A percentile compares a stretch with the other conserved stretches of the same genome.
Evolutionary conservation across 2,329 filamentous ascomycete genomes (phyloP).

Genomic region (Fusarium lyarnte): DNA sequence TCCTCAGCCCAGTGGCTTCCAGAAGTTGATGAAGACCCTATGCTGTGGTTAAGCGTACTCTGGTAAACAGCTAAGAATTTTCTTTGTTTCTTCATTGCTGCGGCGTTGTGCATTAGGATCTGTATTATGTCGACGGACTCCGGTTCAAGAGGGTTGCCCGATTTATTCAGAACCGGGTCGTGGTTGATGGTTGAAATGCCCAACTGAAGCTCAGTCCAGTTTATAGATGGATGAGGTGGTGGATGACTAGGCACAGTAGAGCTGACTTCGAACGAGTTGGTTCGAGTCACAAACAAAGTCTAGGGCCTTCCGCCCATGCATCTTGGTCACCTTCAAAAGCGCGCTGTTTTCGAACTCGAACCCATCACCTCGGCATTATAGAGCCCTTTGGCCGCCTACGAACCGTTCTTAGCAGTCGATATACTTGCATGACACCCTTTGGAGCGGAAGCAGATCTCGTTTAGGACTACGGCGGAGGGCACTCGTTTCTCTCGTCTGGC

Average conservation of each 20-base stretch:
- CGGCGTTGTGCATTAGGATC: constrained; percentile 38
- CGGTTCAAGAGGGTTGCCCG: constrained; percentile 18
- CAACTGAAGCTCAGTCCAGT: constrained; percentile 4
- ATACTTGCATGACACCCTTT: constrained; percentile 33
- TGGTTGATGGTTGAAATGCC: constrained; percentile 17
- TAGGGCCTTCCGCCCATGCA: not conserved
- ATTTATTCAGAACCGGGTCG: not conserved
- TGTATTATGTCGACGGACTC: constrained; percentile 25
- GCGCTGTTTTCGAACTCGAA: constrained; percentile 25
- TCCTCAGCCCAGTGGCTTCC: constrained; percentile 81
- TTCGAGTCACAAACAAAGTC: constrained; percentile 3
- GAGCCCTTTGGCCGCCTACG: constrained; percentile 27
- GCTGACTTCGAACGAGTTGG: constrained; percentile 3
- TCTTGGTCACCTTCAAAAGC: constrained; percentile 2
- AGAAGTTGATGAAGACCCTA: constrained; percentile 91
- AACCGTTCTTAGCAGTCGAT: constrained; percentile 29
- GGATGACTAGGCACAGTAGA: not conserved
- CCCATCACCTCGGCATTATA: constrained; percentile 36
- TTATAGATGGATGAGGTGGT: not conserved
- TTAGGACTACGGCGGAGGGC: constrained; percentile 34
- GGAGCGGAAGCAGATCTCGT: constrained; percentile 33
- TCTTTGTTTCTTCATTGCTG: constrained; percentile 44
- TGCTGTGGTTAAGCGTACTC: constrained; percentile 78
- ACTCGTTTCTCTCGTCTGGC: constrained; percentile 46
- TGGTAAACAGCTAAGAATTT: constrained; percentile 41